A percentile compares a stretch with the other conserved stretches of the same genome.
Evolutionary conservation across 208 protist species (phyloP).

Genomic region (Jaenimonas drosophilae): DNA sequence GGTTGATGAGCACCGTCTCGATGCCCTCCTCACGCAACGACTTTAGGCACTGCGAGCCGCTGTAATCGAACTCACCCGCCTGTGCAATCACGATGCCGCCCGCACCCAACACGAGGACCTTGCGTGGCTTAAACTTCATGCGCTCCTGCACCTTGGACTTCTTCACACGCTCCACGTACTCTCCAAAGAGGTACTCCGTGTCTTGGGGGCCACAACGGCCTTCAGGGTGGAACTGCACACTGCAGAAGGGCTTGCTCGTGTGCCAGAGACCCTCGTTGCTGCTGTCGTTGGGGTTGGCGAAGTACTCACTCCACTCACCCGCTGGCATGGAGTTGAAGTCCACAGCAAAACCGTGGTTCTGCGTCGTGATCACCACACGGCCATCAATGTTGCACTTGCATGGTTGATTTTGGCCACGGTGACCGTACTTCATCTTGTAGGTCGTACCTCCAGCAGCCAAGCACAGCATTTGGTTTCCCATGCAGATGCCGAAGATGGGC

Average conservation of each 20-base stretch:
- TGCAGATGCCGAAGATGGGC: conserved; percentile 98
- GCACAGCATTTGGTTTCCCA: conserved; percentile 97
- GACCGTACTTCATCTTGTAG: conserved; percentile 98
- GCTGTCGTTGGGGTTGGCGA: conserved; percentile 96
- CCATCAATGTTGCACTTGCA: conserved; percentile 78
- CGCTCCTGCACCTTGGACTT: conserved; percentile 57
- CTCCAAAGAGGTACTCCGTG: conserved; percentile 97
- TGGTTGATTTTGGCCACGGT: conserved; percentile 98
- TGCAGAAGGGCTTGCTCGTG: conserved; percentile 93
- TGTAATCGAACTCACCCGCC: conserved; percentile 99
- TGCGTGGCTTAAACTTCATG: conserved; percentile 69
- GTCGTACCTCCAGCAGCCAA: conserved; percentile 90
- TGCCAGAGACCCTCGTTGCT: conserved; percentile 97
- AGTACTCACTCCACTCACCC: conserved; percentile 92
- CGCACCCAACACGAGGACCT: conserved; percentile 92
- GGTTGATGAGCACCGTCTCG: conserved; percentile 97
- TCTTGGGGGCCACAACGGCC: conserved; percentile 94
- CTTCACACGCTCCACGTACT: conserved; percentile 88
- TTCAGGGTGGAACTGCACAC: conserved; percentile 98
- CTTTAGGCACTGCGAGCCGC: conserved; percentile 97
- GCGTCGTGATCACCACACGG: conserved; percentile 94
- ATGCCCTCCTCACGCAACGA: conserved; percentile 97
- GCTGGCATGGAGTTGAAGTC: conserved; percentile 87
- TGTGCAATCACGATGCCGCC: conserved; percentile 97
- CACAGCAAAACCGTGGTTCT: conserved; percentile 98